Evolutionary conservation across 768 basidiomycete species (phyloP).

Genomic region (Collybia nuda): DNA sequence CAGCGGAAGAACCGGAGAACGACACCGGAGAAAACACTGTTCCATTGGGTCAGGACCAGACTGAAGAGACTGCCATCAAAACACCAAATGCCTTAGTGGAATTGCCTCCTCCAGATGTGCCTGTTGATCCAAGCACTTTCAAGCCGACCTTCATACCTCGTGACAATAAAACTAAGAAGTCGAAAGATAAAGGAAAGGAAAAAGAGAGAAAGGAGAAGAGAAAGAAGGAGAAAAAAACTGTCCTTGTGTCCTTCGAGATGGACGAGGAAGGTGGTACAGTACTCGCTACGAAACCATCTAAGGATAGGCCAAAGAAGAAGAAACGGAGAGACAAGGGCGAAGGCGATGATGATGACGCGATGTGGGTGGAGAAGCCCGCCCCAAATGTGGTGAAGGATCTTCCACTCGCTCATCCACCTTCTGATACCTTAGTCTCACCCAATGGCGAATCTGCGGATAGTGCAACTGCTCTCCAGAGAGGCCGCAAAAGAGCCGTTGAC

Average conservation of each 20-base stretch:
- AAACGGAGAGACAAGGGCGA: conserved; percentile 41
- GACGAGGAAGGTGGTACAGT: conserved; percentile 59
- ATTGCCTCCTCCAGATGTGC: conserved; percentile 6
- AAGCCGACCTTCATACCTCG: conserved; percentile 85
- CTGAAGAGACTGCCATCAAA: not conserved
- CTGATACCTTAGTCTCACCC: conserved; percentile 10
- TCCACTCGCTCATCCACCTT: conserved; percentile 6
- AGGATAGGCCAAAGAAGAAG: conserved; percentile 43
- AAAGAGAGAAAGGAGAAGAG: conserved; percentile 48
- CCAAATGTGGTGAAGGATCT: conserved; percentile 47
- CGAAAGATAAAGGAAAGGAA: conserved; percentile 32
- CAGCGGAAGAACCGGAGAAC: conserved; percentile 24
- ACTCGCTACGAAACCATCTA: conserved; percentile 29
- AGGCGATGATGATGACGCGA: conserved; percentile 46
- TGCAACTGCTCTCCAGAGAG: conserved; percentile 23
- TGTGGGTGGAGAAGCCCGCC: conserved; percentile 71
- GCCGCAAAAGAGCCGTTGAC: conserved; percentile 73
- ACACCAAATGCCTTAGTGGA: too few relatives aligned
- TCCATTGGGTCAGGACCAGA: not conserved
- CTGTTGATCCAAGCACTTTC: conserved; percentile 67
- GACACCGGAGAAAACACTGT: not conserved
- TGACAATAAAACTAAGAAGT: conserved; percentile 45
- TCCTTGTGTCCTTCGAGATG: conserved; percentile 75
- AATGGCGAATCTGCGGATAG: conserved; percentile 18
- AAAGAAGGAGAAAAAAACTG: conserved; percentile 41